A percentile compares a stretch with the other conserved stretches of the same genome.
Conservation (phyloP, 164 flowering plant genomes). For the Vitis vinifera region ASM3070453v1 NC_081813.1:1618501-1619000, state of each 20-base stretch:
- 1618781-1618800: slow-evolving; percentile 46
- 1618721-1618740: slow-evolving; percentile 55
- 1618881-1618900: slow-evolving; percentile 52
- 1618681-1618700: slow-evolving; percentile 46
- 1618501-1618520: slow-evolving; percentile 43
- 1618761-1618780: slow-evolving; percentile 61
- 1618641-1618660: slow-evolving; percentile 48
- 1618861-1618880: slow-evolving; percentile 56
- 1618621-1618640: slow-evolving; percentile 58
- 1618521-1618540: slow-evolving; percentile 55
- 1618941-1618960: slow-evolving; percentile 58
- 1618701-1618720: slow-evolving; percentile 65
- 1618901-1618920: slow-evolving; percentile 58
- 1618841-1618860: slow-evolving; percentile 47
- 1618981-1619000: slow-evolving; percentile 51
- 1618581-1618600: slow-evolving; percentile 46
- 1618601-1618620: slow-evolving; percentile 46
- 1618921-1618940: slow-evolving; percentile 61
- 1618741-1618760: slow-evolving; percentile 42
- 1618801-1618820: slow-evolving; percentile 61
- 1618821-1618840: slow-evolving; percentile 57
- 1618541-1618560: slow-evolving; percentile 53
- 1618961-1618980: slow-evolving; percentile 34
- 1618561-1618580: slow-evolving; percentile 42
- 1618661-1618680: slow-evolving; percentile 56